Percentiles rank a stretch among this genome's conserved stretches.
These are phyloP conservation scores for Melampsora abietis-canadensis DNA, from an alignment of 1,284 basidiomycete genomes.

Conservation along the genomic window DNA sequence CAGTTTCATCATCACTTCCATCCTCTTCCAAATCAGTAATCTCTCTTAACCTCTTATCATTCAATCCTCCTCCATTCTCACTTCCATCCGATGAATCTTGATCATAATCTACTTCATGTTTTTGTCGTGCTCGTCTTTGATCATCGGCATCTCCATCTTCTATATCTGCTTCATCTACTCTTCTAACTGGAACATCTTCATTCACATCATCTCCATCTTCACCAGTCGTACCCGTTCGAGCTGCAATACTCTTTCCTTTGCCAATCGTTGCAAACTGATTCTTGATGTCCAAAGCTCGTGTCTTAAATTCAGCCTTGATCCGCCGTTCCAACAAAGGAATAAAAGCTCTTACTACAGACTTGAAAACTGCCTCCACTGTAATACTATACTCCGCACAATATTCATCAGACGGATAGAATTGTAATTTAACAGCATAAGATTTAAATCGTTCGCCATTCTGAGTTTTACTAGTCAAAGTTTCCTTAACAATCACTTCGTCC, in stretches of 20 bases:
- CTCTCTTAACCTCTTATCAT: constrained; percentile 58
- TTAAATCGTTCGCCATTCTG: constrained; percentile 64
- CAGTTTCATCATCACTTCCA: constrained; percentile 58
- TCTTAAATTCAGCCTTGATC: constrained; percentile 80
- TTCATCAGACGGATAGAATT: constrained; percentile 82
- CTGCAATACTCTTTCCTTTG: constrained; percentile 64
- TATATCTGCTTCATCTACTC: constrained; percentile 47
- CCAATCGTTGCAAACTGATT: constrained; percentile 78
- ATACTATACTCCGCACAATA: constrained; percentile 83
- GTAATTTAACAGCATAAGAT: constrained; percentile 75
- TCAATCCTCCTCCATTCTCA: constrained; percentile 45
- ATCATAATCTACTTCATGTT: constrained; percentile 70
- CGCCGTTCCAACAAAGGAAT: constrained; percentile 81
- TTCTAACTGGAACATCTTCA: constrained; percentile 58
- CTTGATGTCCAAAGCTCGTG: constrained; percentile 73
- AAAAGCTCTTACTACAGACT: constrained; percentile 71
- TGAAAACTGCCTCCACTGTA: constrained; percentile 69
- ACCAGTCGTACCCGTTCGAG: constrained; percentile 55
- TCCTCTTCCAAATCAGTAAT: constrained; percentile 45
- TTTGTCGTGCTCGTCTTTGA: constrained; percentile 63
- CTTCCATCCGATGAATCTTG: constrained; percentile 57
- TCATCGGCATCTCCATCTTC: constrained; percentile 73
- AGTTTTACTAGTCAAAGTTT: constrained; percentile 67
- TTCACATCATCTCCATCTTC: constrained; percentile 58
- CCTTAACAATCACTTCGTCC: constrained; percentile 77